Percentiles rank a stretch among this genome's conserved stretches.
These are phyloP conservation scores for Rhytidhysteron rufulum DNA, from an alignment of 2,329 filamentous ascomycete genomes.

Conservation along the genomic window DNA sequence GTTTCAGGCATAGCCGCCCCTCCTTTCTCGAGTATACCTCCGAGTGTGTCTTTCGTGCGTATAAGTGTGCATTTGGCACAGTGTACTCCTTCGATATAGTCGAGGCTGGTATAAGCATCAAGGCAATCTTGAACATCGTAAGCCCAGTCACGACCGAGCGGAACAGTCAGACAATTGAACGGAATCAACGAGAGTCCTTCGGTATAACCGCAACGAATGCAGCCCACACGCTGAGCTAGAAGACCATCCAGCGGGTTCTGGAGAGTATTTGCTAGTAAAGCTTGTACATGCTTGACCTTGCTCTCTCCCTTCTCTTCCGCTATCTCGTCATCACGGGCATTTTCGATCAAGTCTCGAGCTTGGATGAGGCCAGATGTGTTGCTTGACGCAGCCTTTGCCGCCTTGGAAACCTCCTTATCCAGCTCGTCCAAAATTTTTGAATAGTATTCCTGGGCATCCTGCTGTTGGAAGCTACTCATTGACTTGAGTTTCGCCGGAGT, in stretches of 20 bases:
- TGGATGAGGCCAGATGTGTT: constrained; percentile 25
- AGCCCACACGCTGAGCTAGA: constrained; percentile 83
- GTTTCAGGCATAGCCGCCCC: constrained; percentile 37
- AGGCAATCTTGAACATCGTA: constrained; percentile 76
- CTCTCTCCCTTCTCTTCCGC: constrained; percentile 2
- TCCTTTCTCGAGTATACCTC: constrained; percentile 13
- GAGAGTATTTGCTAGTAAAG: constrained; percentile 22
- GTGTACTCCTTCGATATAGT: constrained; percentile 83
- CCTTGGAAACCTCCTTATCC: constrained; percentile 66
- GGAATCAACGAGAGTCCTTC: constrained; percentile 87
- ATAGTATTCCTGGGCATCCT: constrained; percentile 97
- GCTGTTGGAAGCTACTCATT: constrained; percentile 93
- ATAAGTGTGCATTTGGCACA: constrained; percentile 87
- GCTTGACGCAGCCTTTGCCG: constrained; percentile 41
- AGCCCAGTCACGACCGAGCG: constrained; percentile 61
- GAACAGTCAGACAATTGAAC: constrained; percentile 90
- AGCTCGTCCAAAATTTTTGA: constrained; percentile 83
- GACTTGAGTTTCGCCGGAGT: constrained; percentile 77
- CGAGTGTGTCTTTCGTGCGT: constrained; percentile 42
- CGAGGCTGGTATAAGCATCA: constrained; percentile 78
- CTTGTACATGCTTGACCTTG: constrained; percentile 1
- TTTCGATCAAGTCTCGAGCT: constrained; percentile 19
- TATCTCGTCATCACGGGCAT: constrained; percentile 4
- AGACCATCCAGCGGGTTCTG: constrained; percentile 84
- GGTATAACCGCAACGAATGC: constrained; percentile 77